Evolutionary conservation across 2,329 filamentous ascomycete genomes (phyloP), one percentile per base, ranked within the genome.

Genomic region (Sarocladiaceae sp.): DNA sequence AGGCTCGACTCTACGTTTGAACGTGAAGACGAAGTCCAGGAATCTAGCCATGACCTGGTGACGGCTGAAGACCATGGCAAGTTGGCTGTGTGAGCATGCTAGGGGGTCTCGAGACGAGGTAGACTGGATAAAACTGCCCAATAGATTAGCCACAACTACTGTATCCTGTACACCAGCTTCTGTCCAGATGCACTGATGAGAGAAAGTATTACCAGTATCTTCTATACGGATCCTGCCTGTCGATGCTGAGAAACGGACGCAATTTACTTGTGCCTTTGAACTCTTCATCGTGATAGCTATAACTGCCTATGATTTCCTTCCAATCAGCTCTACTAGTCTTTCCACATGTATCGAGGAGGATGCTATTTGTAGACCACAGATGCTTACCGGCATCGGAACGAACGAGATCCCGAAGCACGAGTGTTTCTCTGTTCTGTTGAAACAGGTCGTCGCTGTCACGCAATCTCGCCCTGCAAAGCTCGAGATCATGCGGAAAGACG

Each of bases 1-100:
- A 10, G 37, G 37, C 4, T 27, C n/a, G 5, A 11, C 37, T 10
- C 37, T 21, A 10, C 18, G 21, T 24, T 41, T 18, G 13, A 41
- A 41, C 23, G 37, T 41, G 37, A 41, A 41, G 18, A 41, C 37
- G 11, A 41, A 18, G 37, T 41, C 37, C 3, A 41, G 37, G n/a
- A 41, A 41, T 15, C 19, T 27, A 5, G 37, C 18, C 37, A 41
- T 41, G n/a, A 29, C 37, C 23, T 41, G 37, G 24, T 41, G 24
- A 4, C 37, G 37, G 19, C 37, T 41, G 7, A 41, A 15, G 24
- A 41, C n/a, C 21, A 27, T 29, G 21, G 23, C n/a, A 29, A 41
- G 37, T 15, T 41, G 37, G 4, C 4, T n/a, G 4, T 19, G 37
- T 6, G 23, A 27, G n/a, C 37, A 41, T 3, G 4, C 3, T 12